Conservation (phyloP, 1,139 yeast genomes). For the Saccharomyces hybrid region DNA sequence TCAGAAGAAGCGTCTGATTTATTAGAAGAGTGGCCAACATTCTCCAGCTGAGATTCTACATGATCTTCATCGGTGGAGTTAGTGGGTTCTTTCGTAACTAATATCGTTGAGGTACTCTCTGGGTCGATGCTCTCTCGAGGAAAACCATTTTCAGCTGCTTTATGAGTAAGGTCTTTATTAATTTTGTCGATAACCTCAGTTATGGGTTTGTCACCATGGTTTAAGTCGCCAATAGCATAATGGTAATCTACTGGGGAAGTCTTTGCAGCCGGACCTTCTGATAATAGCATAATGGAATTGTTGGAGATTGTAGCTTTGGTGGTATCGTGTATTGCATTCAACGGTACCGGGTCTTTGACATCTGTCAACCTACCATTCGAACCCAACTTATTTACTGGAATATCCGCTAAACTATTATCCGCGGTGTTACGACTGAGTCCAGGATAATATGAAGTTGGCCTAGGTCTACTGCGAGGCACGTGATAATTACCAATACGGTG, state of each 20-base stretch:
- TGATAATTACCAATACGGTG: background rate
- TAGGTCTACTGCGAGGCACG: constrained; percentile 4
- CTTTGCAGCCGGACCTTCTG: background rate
- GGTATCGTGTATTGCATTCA: background rate
- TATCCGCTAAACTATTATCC: background rate
- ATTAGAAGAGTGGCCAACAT: background rate
- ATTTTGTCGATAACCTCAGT: background rate
- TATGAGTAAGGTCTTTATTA: background rate
- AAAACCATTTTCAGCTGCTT: background rate
- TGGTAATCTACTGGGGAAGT: background rate
- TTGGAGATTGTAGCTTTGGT: background rate
- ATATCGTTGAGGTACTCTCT: background rate
- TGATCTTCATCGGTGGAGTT: background rate
- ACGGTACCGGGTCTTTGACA: background rate
- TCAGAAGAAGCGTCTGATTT: background rate
- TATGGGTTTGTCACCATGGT: background rate
- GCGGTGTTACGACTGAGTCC: background rate
- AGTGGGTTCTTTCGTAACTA: background rate
- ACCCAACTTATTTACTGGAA: background rate
- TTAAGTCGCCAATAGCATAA: background rate
- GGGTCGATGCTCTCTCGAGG: background rate
- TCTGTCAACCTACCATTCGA: background rate
- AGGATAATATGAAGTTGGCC: constrained; percentile 5
- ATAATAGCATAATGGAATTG: background rate
- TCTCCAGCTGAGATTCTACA: background rate